Evolutionary conservation across 106 monocot species (phyloP).

Genomic region (Acanthochlamys bracteata): DNA sequence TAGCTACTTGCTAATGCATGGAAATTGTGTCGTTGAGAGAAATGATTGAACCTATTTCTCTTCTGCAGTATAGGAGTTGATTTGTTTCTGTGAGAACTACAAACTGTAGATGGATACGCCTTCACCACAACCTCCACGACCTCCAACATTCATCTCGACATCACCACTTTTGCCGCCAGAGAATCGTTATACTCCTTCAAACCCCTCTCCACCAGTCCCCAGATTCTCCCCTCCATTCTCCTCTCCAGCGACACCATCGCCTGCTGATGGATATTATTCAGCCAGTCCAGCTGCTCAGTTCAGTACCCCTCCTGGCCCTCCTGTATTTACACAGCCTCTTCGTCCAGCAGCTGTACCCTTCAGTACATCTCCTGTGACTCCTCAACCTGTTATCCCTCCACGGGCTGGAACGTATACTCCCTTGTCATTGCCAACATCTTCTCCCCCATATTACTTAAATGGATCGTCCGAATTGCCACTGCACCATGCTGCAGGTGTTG

Average conservation of each 20-base stretch:
- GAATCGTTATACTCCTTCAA: slow-evolving; percentile 21
- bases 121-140: slow-evolving; percentile 14
- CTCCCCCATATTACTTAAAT: slow-evolving; percentile 48
- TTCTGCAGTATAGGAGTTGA: no score
- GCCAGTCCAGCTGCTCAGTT: slow-evolving; percentile 41
- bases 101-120: slow-evolving; percentile 39
- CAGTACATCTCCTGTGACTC: slow-evolving; percentile 50
- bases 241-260: slow-evolving; percentile 13
- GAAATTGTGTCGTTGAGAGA: no score
- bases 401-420: slow-evolving; percentile 46
- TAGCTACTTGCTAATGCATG: no score
- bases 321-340: slow-evolving; percentile 73
- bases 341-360: slow-evolving; percentile 71
- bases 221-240: slow-evolving; percentile 13
- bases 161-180: slow-evolving; percentile 38
- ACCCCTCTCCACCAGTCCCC: slow-evolving; percentile 36
- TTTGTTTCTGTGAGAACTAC: no score
- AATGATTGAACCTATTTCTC: no score
- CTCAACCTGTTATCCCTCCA: slow-evolving; percentile 43
- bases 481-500: slow-evolving; percentile 29
- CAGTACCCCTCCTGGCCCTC: slow-evolving; percentile 87
- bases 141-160: slow-evolving; percentile 22
- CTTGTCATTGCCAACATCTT: slow-evolving; percentile 53
- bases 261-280: slow-evolving; percentile 16
- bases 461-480: slow-evolving; percentile 50